Evolutionary conservation across 2,329 filamentous ascomycete species (phyloP), one percentile per base, ranked within the genome.

Genomic region (Apiospora phragmitis): DNA sequence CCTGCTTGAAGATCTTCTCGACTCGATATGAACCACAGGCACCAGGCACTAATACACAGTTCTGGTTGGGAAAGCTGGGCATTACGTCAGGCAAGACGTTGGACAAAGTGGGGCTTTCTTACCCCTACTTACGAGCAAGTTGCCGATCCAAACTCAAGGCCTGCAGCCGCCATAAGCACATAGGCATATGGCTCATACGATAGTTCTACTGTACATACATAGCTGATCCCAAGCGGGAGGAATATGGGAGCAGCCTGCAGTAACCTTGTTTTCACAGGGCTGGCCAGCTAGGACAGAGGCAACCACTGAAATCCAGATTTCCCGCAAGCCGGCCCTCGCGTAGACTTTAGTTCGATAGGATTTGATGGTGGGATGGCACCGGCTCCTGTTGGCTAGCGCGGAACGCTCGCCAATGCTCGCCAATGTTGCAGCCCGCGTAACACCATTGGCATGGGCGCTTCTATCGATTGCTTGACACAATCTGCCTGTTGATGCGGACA

Each of bases 401-500:
- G 55, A 18, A 62, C 35, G 55, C 32, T 62, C 55, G 32, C 55
- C 55, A 62, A 62, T 62, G 55, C 32, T 62, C 55, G 32, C 55
- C 55, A 62, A 62, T 62, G 55, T 62, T 62, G 32, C 32, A 62
- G 55, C 55, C 32, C 55, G 21, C 21, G 55, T 62, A 62, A n/a
- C 32, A 62, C 55, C 55, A 62, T 38, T 38, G 55, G 29, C 29
- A 38, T 24, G 21, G 55, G 55, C 29, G 18, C 21, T 8, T 38
- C 21, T 14, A 32, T 38, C 14, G 55, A 62, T 62, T 62, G 55
- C 55, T 59, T 62, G 55, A 38, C 29, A 62, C 29, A 32, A 59
- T 32, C 26, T n/a, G 49, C 14, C 49, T 8, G 24, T 26, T 7
- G 45, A 49, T n/a, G n/a, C 45, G 11, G 45, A 11, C 45, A 24